These are phyloP conservation scores for Baorangia bicolor DNA, from an alignment of 768 basidiomycete genomes.

Conservation along the genomic window DNA sequence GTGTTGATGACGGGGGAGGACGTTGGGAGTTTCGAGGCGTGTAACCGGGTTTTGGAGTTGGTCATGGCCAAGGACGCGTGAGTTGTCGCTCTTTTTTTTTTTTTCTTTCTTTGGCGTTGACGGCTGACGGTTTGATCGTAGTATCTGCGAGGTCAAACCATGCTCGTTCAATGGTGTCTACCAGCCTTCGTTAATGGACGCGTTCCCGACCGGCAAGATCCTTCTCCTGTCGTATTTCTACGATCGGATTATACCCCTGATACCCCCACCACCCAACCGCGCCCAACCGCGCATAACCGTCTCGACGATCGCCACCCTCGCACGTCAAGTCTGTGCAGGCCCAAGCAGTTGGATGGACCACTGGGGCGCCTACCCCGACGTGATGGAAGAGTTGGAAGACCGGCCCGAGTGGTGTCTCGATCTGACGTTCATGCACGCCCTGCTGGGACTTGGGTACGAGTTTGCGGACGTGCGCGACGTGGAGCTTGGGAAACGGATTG, in stretches of 20 bases:
- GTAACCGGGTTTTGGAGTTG: conserved; percentile 77
- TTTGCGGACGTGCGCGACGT: conserved; percentile 68
- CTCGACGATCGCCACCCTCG: conserved; percentile 60
- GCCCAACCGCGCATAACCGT: conserved; percentile 42
- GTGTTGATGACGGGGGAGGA: conserved; percentile 87
- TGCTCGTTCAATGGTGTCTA: conserved; percentile 98
- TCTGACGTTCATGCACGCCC: conserved; percentile 90
- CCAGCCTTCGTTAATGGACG: conserved; percentile 87
- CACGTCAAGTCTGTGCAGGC: conserved; percentile 73
- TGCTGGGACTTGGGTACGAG: conserved; percentile 90
- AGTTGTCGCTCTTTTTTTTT: conserved; percentile 26
- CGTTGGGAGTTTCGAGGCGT: conserved; percentile 82
- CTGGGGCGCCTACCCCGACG: conserved; percentile 45
- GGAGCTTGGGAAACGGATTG: conserved; percentile 81
- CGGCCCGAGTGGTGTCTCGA: conserved; percentile 96
- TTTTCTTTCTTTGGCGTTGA: neutral
- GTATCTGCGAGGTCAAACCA: conserved; percentile 87
- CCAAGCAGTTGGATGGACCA: conserved; percentile 52
- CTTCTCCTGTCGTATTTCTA: conserved; percentile 98
- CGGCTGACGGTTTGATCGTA: conserved; percentile 21
- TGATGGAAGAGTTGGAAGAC: conserved; percentile 68
- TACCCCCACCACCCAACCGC: conserved; percentile 36
- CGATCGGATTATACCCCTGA: conserved; percentile 84
- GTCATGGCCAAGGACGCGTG: conserved; percentile 95
- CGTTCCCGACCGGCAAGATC: conserved; percentile 82